A percentile compares a stretch with the other conserved stretches of the same genome.
Conservation (phyloP, 495 filamentous ascomycete genomes). For the Recurvomyces mirabilis region DNA sequence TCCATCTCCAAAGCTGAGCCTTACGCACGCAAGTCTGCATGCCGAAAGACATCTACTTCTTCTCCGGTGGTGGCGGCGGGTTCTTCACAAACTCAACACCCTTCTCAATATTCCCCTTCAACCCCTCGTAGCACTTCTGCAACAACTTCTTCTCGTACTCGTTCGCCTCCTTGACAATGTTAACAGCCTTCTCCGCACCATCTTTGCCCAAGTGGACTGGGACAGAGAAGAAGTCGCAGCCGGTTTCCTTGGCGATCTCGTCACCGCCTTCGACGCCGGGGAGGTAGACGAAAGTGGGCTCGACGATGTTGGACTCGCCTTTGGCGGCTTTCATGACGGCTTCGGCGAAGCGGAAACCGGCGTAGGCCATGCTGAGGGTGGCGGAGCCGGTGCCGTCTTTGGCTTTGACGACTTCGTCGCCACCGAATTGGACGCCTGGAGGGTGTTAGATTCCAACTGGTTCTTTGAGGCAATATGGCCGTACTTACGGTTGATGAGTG, state of each 20-base stretch:
- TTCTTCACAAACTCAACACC: conserved; percentile 82
- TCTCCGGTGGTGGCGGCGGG: no score
- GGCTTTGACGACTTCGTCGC: conserved; percentile 96
- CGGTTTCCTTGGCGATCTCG: conserved; percentile 66
- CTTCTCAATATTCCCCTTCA: conserved; percentile 89
- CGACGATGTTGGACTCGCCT: conserved; percentile 82
- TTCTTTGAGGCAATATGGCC: background rate
- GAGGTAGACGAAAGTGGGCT: conserved; percentile 91
- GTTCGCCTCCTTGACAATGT: conserved; percentile 62
- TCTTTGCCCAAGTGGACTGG: conserved; percentile 86
- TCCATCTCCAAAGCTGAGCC: no score
- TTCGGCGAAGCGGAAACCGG: conserved; percentile 90
- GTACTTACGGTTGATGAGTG: conserved; percentile 67
- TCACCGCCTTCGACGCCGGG: conserved; percentile 80
- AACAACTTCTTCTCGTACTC: conserved; percentile 81
- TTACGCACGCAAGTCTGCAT: no score
- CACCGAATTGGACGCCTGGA: conserved; percentile 84
- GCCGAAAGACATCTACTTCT: conserved; percentile 14
- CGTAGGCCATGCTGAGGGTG: conserved; percentile 95
- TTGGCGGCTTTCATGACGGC: conserved; percentile 76
- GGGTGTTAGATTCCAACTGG: background rate
- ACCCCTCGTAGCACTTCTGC: conserved; percentile 54
- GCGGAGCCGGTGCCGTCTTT: conserved; percentile 94
- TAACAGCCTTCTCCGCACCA: conserved; percentile 70
- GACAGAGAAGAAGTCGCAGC: conserved; percentile 89